Evolutionary conservation across 2,329 filamentous ascomycete species (phyloP), one percentile per base, ranked within the genome.

Genomic region (Cercospora janseana): DNA sequence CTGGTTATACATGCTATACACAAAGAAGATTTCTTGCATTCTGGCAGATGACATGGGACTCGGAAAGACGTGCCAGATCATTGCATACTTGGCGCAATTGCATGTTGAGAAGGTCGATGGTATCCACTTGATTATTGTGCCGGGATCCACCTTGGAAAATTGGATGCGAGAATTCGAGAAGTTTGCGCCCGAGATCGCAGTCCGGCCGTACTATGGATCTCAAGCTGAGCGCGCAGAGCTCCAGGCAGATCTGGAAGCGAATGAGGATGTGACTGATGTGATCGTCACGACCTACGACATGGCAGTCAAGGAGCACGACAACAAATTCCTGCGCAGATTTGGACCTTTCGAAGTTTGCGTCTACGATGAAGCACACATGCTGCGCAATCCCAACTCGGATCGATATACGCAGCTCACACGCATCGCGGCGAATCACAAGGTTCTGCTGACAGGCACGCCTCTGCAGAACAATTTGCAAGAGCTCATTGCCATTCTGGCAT

Each of bases 51-150:
- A 98, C 66, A 98, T 98, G 93, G 93, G 88, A 44, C 63, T 82
- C 31, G 93, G 93, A 37, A 98, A 98, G 75, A 98, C 93, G 0
- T 96, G 90, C 62, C 92, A 98, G 64, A 89, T 97, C 55, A 95
- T 98, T 60, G 84, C 89, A 0, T 89, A 98, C 62, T 78, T 98
- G 37, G 87, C 89, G 12, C 85, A 95, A 61, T 75, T 98, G 20
- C 82, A 87, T 12, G 82, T 90, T 63, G 80, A 80, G 23, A 81
- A 72, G 56, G 77, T 73, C 65, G 81, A 64, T 74, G 89, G 88
- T 63, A 89, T 74, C 73, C 82, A 95, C 66, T 73, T 98, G 27
- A 80, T 98, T 28, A 84, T 98, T 21, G 93, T 97, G 1, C 93
- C 93, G 4, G 87, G 89, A 0, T 95, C 92, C 1, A 96, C 92